Percentiles rank a stretch among this genome's conserved stretches.
phyloP scores from a whole-genome alignment of 176 grass and related monocot genomes.

The Tillandsia fasciculata region DNA sequence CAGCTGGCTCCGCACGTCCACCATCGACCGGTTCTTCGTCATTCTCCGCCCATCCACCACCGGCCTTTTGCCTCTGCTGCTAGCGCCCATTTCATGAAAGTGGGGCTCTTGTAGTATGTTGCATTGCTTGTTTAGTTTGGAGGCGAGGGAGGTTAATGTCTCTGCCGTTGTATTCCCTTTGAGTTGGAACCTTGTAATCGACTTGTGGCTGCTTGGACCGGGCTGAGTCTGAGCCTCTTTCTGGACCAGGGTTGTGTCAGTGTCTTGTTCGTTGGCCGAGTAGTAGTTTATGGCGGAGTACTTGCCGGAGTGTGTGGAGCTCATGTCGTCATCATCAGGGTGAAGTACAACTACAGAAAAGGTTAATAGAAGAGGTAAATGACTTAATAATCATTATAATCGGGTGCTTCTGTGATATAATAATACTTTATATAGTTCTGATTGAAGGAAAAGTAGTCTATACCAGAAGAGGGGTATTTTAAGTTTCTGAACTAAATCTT shows the following conservation, averaged over 20 bases:
- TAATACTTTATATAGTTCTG: neutral
- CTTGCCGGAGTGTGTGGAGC: slow-evolving; percentile 53
- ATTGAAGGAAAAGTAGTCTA: slow-evolving; percentile 1
- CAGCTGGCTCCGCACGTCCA: slow-evolving; percentile 70
- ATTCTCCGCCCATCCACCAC: slow-evolving; percentile 10
- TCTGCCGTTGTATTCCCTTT: slow-evolving; percentile 8
- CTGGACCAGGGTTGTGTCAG: neutral
- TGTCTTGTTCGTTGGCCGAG: slow-evolving; percentile 22
- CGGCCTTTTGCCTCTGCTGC: slow-evolving; percentile 21
- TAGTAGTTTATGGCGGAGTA: slow-evolving; percentile 43
- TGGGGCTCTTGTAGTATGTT: slow-evolving; percentile 15
- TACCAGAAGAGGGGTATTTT: neutral
- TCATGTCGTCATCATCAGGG: slow-evolving; percentile 59
- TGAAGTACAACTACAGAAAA: slow-evolving; percentile 34
- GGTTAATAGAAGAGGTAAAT: neutral
- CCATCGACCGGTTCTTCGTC: slow-evolving; percentile 68
- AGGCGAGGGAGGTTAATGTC: neutral
- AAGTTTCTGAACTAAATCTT: neutral
- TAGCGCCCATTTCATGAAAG: neutral
- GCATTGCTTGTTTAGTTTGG: slow-evolving; percentile 29
- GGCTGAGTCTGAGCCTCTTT: neutral
- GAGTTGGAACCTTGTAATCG: slow-evolving; percentile 26
- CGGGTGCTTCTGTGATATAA: slow-evolving; percentile 3
- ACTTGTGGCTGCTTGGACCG: slow-evolving; percentile 2
- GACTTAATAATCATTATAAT: neutral